Base-by-base conservation (phyloP, 345 rosid genomes). In the Camelina sativa region DNA sequence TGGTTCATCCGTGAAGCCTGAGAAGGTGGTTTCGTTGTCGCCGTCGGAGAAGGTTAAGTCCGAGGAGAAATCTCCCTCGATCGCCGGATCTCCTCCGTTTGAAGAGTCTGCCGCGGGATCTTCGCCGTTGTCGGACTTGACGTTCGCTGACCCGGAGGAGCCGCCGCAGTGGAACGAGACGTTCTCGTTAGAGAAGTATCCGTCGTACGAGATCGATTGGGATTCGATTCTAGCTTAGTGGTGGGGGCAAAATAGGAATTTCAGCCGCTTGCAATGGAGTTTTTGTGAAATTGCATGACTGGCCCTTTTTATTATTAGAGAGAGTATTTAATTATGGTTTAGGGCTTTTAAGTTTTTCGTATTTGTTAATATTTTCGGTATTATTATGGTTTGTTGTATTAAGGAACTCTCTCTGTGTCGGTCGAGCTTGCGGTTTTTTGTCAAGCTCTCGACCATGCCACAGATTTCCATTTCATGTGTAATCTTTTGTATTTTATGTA, bases 151-250 rank as follows among this genome's bases (percentile, higher is more conserved):
- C 19, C 59, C 76, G 19, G 73, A 84, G 35, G 71, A 82, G 40
- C 84, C 83, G 48, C 73, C 79, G 30, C 77, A 62, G 54, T 85
- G 90, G 89, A 83, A 82, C 11, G 95, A 91, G 71, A 85, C 79
- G 30, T 90, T 86, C 56, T 32, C 80, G 76, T 75, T 91, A 89
- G 88, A 92, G 72, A 94, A 90, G 81, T 94, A 23, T 75, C 97
- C 98, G 6, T 94, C 98, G 19, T 84, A 82, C 28, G 98, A 94
- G 86, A 94, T 91, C 22, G 98, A 94, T 57, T 94, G 97, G 97
- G 96, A 76, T 35, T 81, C 92, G 20, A 85, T 89, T 23, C 59
- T 73, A 43, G 76, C 82, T 25, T 78, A 2, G 2, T 28, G 3
- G 30, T 4, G 37, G 69, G 78, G 81, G 81, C 68, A 73, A n/a